phyloP scores from a whole-genome alignment of 2,329 filamentous ascomycete species.

The Dactylonectria estremocensis region DNA sequence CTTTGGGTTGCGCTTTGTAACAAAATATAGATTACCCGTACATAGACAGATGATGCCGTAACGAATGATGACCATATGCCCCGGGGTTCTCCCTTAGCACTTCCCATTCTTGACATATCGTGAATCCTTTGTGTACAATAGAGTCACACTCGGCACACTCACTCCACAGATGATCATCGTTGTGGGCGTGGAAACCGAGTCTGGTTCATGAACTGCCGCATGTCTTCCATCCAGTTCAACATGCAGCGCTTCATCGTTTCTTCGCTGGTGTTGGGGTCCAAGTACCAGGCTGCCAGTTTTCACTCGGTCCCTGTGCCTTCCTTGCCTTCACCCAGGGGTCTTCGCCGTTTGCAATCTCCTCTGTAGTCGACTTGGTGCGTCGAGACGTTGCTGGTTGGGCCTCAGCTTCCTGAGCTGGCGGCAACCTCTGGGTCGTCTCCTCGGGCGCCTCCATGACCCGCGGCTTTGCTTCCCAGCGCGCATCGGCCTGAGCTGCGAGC shows the following conservation, averaged over 20 bases:
- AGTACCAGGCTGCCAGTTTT: constrained; percentile 77
- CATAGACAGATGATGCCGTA: constrained; percentile 38
- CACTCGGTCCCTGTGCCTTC: constrained; percentile 64
- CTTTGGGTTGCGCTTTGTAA: constrained; percentile 33
- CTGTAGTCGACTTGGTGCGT: constrained; percentile 20
- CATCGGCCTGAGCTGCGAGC: constrained; percentile 74
- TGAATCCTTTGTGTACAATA: constrained; percentile 32
- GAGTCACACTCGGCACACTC: constrained; percentile 20
- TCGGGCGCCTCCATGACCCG: constrained; percentile 60
- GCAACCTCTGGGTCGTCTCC: constrained; percentile 39
- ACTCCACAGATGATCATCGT: not conserved
- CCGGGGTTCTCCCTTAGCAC: not conserved
- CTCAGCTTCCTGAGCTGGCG: constrained; percentile 23
- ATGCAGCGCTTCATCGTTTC: constrained; percentile 44
- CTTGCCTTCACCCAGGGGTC: constrained; percentile 73
- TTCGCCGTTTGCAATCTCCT: constrained; percentile 40
- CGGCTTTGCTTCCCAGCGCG: constrained; percentile 74
- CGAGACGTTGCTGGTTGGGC: constrained; percentile 20
- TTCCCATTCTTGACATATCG: constrained; percentile 6
- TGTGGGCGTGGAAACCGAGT: not conserved
- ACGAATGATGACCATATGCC: constrained; percentile 35
- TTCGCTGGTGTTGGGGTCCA: constrained; percentile 69
- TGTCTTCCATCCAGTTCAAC: not conserved
- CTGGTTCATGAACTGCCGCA: not conserved
- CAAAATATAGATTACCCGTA: constrained; percentile 39